These are phyloP conservation scores for Nannizziopsis arthrosporioides DNA, from an alignment of 2,329 filamentous ascomycete genomes.

Conservation along the genomic window DNA sequence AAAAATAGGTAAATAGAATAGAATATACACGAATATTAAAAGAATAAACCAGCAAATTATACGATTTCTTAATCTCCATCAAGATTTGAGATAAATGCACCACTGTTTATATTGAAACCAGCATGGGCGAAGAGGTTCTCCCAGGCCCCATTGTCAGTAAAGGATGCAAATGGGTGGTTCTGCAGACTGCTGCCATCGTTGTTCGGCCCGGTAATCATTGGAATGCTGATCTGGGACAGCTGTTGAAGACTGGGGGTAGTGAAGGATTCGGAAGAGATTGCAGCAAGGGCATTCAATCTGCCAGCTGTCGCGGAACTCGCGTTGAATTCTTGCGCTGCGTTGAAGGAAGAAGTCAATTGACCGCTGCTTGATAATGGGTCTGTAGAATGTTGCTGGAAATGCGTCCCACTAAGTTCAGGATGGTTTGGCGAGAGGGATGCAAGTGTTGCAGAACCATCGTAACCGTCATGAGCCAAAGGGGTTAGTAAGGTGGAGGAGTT, in stretches of 20 bases:
- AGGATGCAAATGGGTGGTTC: slow-evolving; percentile 11
- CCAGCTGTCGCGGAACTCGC: no score
- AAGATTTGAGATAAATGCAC: slow-evolving; percentile 16
- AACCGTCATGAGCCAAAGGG: not conserved
- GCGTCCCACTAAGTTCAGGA: not conserved
- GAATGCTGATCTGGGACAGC: not conserved
- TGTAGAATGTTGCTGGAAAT: slow-evolving; percentile 2
- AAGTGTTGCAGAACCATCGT: not conserved
- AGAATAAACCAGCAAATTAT: no score
- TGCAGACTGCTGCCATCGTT: not conserved
- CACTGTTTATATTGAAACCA: slow-evolving; percentile 19
- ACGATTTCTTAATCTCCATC: slow-evolving; percentile 1
- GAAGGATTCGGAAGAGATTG: not conserved
- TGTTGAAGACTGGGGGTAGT: not conserved
- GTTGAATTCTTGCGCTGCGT: no score
- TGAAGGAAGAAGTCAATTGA: no score
- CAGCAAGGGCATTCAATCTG: no score
- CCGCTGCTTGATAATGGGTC: not conserved
- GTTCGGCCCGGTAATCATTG: not conserved
- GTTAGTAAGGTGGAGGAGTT: not conserved
- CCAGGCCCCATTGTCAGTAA: slow-evolving; percentile 16
- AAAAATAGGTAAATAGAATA: no score
- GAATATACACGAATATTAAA: no score
- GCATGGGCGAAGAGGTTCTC: slow-evolving; percentile 18
- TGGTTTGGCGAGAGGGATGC: not conserved